Evolutionary conservation across 1,284 basidiomycete species (phyloP).

Genomic region (Sanguinoderma infundibulare): DNA sequence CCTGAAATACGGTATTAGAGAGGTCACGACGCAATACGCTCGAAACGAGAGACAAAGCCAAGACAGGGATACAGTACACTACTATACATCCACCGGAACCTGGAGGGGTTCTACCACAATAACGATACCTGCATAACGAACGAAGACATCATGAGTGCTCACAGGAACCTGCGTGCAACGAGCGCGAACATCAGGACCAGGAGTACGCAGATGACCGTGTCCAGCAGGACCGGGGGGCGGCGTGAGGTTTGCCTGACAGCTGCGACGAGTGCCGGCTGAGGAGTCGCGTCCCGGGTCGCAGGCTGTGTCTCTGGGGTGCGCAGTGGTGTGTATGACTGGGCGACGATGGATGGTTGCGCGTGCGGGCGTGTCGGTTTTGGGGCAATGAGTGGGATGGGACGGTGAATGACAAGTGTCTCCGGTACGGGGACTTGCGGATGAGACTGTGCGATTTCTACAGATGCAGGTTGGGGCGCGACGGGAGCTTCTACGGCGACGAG

Average conservation of each 20-base stretch:
- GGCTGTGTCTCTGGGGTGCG: constrained; percentile 15
- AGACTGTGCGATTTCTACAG: constrained; percentile 2
- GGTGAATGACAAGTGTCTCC: constrained; percentile 9
- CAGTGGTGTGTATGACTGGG: constrained; percentile 24
- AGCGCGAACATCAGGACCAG: constrained; percentile 66
- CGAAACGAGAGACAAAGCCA: neutral
- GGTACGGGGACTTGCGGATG: constrained; percentile 12
- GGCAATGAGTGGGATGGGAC: constrained; percentile 31
- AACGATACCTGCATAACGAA: constrained; percentile 2
- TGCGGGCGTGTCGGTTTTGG: constrained; percentile 33
- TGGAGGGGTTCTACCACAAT: neutral
- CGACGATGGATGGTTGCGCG: constrained; percentile 30
- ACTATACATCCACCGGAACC: constrained; percentile 15
- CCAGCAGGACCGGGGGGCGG: constrained; percentile 65
- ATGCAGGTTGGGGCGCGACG: neutral
- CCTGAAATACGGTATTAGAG: neutral
- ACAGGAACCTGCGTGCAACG: constrained; percentile 63
- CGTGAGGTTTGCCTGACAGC: constrained; percentile 27
- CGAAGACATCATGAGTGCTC: constrained; percentile 20
- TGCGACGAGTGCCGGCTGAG: constrained; percentile 22
- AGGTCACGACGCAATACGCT: neutral
- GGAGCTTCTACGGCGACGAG: neutral
- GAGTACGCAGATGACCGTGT: constrained; percentile 70
- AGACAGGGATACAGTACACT: constrained; percentile 16
- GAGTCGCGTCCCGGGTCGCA: constrained; percentile 18